These are phyloP conservation scores for Daldinia caldariorum DNA, from an alignment of 495 filamentous ascomycete genomes.

Conservation along the genomic window DNA sequence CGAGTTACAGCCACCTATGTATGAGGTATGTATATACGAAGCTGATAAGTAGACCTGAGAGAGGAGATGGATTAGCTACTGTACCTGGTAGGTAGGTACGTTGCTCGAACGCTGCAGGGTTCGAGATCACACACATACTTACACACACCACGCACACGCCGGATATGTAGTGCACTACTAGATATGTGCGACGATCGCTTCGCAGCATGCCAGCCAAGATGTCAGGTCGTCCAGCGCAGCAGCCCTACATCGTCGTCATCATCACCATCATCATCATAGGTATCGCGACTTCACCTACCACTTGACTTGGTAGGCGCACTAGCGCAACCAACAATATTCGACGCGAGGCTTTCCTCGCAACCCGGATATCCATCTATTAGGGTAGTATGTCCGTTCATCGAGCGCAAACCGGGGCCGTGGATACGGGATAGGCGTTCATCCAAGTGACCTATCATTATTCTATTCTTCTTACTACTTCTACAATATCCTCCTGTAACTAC, in stretches of 20 bases:
- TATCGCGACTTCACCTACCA: too few relatives aligned
- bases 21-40: not conserved
- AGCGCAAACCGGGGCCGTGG: too few relatives aligned
- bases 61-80: too few relatives aligned
- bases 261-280: too few relatives aligned
- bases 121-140: not conserved
- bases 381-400: too few relatives aligned
- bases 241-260: slow-evolving; percentile 2
- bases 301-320: too few relatives aligned
- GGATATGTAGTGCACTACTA: not conserved
- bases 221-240: slow-evolving; percentile 8
- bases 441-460: not conserved
- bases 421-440: not conserved
- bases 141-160: too few relatives aligned
- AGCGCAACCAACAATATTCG: too few relatives aligned
- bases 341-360: too few relatives aligned
- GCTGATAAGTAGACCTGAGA: not conserved
- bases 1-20: not conserved
- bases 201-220: slow-evolving; percentile 8
- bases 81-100: not conserved
- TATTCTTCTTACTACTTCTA: too few relatives aligned
- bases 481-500: not conserved
- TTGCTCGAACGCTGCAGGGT: slow-evolving; percentile 8
- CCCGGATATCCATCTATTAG: too few relatives aligned
- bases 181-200: slow-evolving; percentile 10